A percentile compares a stretch with the other conserved stretches of the same genome.
These are phyloP conservation scores for Candida ortonii DNA, from an alignment of 805 yeast species.

Conservation along the genomic window DNA sequence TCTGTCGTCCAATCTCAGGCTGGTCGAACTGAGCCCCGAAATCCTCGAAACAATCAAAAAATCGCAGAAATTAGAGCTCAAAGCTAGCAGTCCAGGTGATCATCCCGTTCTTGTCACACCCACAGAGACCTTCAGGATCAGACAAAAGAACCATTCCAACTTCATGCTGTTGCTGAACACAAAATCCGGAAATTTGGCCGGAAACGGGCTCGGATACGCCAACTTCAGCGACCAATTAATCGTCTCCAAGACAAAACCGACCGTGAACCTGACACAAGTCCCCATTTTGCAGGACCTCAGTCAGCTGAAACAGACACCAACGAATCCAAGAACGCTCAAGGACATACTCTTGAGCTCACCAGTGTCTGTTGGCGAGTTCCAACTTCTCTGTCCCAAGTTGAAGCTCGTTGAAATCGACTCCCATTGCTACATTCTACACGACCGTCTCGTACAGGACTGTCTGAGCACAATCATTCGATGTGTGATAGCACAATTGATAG, in stretches of 20 bases:
- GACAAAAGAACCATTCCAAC: conserved; percentile 86
- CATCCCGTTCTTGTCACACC: conserved; percentile 61
- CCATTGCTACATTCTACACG: conserved; percentile 12
- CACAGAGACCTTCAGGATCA: conserved; percentile 56
- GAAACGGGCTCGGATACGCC: conserved; percentile 14
- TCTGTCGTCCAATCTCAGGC: conserved; percentile 43
- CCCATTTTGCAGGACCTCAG: conserved; percentile 10
- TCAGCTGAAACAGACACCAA: conserved; percentile 1
- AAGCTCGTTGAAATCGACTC: conserved; percentile 16
- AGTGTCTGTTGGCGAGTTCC: conserved; percentile 10
- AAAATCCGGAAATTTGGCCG: no score
- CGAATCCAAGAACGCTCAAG: conserved; percentile 2
- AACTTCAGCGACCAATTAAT: conserved; percentile 16
- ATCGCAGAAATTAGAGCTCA: conserved; percentile 18
- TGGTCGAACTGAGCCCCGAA: conserved; percentile 54
- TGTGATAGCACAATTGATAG: conserved; percentile 10
- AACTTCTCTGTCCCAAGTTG: conserved; percentile 6
- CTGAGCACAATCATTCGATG: conserved; percentile 10
- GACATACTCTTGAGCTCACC: conserved; percentile 14
- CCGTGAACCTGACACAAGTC: conserved; percentile 9
- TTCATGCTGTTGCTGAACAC: conserved; percentile 55
- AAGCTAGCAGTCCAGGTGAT: conserved; percentile 16
- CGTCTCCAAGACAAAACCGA: conserved; percentile 8
- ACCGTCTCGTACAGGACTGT: conserved; percentile 13
- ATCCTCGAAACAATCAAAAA: conserved; percentile 38